Evolutionary conservation across 2,329 filamentous ascomycete genomes (phyloP).

Genomic region (Tolypocladium sp.): DNA sequence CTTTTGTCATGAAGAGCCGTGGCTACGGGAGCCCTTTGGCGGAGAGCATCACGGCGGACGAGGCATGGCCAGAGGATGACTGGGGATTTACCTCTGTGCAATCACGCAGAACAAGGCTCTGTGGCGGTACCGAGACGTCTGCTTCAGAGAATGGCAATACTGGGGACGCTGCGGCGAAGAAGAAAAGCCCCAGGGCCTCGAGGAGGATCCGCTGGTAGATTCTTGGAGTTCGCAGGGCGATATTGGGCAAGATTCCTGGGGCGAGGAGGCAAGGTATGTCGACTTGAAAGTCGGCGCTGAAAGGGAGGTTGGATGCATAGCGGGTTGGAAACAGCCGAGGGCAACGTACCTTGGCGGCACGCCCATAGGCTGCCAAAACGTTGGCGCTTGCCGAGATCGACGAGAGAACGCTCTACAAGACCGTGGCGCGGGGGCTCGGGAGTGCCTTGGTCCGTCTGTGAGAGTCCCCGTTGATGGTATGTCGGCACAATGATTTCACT

Average conservation of each 20-base stretch:
- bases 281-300: background rate
- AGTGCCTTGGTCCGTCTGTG: background rate
- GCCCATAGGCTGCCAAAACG: background rate
- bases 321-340: too few species aligned
- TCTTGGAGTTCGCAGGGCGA: background rate
- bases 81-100: slow-evolving; percentile 5
- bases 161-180: background rate
- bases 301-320: background rate
- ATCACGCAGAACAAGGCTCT: background rate
- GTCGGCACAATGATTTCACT: background rate
- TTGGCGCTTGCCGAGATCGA: background rate
- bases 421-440: too few species aligned
- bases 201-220: background rate
- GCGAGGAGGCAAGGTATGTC: background rate
- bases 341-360: background rate
- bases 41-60: slow-evolving; percentile 7
- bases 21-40: slow-evolving; percentile 13
- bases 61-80: slow-evolving; percentile 6
- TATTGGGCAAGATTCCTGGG: background rate
- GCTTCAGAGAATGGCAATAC: background rate
- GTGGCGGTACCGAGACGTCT: background rate
- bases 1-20: slow-evolving; percentile 9
- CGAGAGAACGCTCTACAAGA: background rate
- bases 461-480: too few species aligned
- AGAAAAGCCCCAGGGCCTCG: background rate